Conservation (phyloP, 495 filamentous ascomycete species). For the Darksidea phi region DNA sequence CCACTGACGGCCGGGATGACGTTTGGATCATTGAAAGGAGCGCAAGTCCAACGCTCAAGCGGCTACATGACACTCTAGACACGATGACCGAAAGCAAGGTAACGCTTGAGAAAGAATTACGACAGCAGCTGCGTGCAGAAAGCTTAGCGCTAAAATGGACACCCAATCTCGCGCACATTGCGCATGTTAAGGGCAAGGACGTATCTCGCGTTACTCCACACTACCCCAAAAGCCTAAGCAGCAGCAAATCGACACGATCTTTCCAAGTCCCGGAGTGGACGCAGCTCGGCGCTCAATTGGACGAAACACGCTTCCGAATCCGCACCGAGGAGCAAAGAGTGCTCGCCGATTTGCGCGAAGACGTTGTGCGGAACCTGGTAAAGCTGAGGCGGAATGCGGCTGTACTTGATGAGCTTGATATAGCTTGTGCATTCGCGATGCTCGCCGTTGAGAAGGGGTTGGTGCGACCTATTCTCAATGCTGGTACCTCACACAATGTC, state of each 20-base stretch:
- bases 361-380: constrained; percentile 73
- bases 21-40: constrained; percentile 81
- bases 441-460: constrained; percentile 72
- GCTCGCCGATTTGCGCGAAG: constrained; percentile 65
- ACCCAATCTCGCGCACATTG: constrained; percentile 79
- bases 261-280: constrained; percentile 87
- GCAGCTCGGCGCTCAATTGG: constrained; percentile 68
- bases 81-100: constrained; percentile 57
- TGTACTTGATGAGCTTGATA: constrained; percentile 89
- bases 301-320: constrained; percentile 71
- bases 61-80: constrained; percentile 65
- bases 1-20: constrained; percentile 51
- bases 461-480: constrained; percentile 68
- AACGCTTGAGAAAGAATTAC: constrained; percentile 59
- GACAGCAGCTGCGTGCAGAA: constrained; percentile 48
- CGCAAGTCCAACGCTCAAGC: constrained; percentile 64
- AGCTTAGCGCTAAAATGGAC: constrained; percentile 76
- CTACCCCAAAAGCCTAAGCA: constrained; percentile 55
- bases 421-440: constrained; percentile 76
- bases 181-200: constrained; percentile 85
- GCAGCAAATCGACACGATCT: constrained; percentile 78
- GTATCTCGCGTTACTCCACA: constrained; percentile 42
- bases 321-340: constrained; percentile 75
- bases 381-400: constrained; percentile 82
- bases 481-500: constrained; percentile 58